Conservation (phyloP, 2,329 filamentous ascomycete genomes). For the Nigrograna mackinnonii region DNA sequence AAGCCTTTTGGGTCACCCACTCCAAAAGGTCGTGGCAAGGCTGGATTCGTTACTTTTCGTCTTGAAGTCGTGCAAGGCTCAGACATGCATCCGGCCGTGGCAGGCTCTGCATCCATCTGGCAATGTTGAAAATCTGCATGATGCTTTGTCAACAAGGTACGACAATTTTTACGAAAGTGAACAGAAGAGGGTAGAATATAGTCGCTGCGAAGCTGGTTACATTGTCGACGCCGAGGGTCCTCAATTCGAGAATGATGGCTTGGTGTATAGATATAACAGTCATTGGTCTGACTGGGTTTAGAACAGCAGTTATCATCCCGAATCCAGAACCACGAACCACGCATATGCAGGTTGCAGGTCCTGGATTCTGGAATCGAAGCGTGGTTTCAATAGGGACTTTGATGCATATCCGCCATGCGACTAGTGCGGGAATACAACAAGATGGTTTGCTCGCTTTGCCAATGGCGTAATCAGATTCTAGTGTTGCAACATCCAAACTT, state of each 20-base stretch:
- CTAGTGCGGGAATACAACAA: background rate
- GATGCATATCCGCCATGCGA: background rate
- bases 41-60: slow-evolving; percentile 64
- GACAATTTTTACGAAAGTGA: slow-evolving; percentile 57
- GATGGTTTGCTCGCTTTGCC: slow-evolving; percentile 2
- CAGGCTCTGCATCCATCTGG: slow-evolving; percentile 58
- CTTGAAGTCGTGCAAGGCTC: slow-evolving; percentile 62
- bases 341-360: background rate
- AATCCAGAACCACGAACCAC: background rate
- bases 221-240: slow-evolving; percentile 60
- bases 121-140: slow-evolving; percentile 53
- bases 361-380: background rate
- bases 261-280: slow-evolving; percentile 4
- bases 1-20: slow-evolving; percentile 11
- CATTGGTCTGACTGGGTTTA: slow-evolving; percentile 7
- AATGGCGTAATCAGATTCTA: slow-evolving; percentile 4
- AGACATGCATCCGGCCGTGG: slow-evolving; percentile 61
- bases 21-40: slow-evolving; percentile 15
- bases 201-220: slow-evolving; percentile 60
- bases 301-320: background rate
- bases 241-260: slow-evolving; percentile 10
- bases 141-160: slow-evolving; percentile 54
- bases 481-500: slow-evolving; percentile 4
- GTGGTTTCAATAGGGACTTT: background rate
- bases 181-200: slow-evolving; percentile 56